Evolutionary conservation across 345 rosid species (phyloP).

Genomic region (Pugionium dolabratum): DNA sequence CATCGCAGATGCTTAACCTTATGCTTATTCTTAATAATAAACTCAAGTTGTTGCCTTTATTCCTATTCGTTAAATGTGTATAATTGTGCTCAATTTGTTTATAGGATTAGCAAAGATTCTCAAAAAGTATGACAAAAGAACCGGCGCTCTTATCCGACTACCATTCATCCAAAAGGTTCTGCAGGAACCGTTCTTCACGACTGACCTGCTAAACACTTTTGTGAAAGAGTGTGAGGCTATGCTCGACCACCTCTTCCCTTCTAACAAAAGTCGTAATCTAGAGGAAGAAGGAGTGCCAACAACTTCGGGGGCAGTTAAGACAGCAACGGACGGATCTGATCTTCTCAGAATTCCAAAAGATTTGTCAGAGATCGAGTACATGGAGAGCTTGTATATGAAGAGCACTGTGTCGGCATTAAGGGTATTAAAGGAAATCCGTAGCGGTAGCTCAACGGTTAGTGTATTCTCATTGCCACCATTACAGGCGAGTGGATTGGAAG

Average conservation of each 20-base stretch:
- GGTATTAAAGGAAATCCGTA: slow-evolving; percentile 70
- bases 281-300: slow-evolving; percentile 46
- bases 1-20: slow-evolving; percentile 1
- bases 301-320: slow-evolving; percentile 43
- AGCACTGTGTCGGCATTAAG: slow-evolving; percentile 63
- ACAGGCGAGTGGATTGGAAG: slow-evolving; percentile 52
- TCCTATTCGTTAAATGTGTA: slow-evolving; percentile 21
- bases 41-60: slow-evolving; percentile 28
- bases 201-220: slow-evolving; percentile 68
- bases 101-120: slow-evolving; percentile 80
- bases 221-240: slow-evolving; percentile 73
- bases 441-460: slow-evolving; percentile 77
- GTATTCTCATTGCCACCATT: slow-evolving; percentile 72
- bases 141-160: slow-evolving; percentile 66
- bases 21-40: slow-evolving; percentile 9
- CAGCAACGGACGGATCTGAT: slow-evolving; percentile 24
- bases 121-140: slow-evolving; percentile 85
- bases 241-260: slow-evolving; percentile 55
- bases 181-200: slow-evolving; percentile 77
- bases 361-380: slow-evolving; percentile 55
- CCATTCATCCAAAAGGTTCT: slow-evolving; percentile 74
- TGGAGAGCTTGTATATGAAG: slow-evolving; percentile 68
- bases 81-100: slow-evolving; percentile 20
- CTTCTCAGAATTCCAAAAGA: slow-evolving; percentile 48
- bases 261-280: slow-evolving; percentile 34